Evolutionary conservation across 306 rosid species (phyloP), one percentile per base, ranked within the genome.

Genomic region (Ormosia semicastrata): DNA sequence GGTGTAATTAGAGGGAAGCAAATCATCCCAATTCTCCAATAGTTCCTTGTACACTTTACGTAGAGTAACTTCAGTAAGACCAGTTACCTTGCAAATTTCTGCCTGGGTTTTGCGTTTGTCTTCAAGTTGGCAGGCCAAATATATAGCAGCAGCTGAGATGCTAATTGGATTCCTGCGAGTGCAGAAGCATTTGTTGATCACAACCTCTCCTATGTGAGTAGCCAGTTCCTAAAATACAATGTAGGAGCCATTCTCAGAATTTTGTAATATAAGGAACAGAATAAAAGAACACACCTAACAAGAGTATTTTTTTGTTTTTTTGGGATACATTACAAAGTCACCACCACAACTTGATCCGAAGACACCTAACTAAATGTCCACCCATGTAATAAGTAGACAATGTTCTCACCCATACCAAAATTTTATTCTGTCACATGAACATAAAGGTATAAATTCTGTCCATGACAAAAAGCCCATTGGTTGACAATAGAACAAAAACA

Each of bases 111-210:
- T 95, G 82, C 98, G 95, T 75, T 95, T 95, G 91, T 95, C 99
- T 90, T 95, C 99, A 50, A 95, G 94, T 86, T 95, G 99, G 91
- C 99, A 95, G 60, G 99, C 99, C 82, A 95, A 79, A 82, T 95
- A 95, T 83, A 95, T 95, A 13, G 99, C 98, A 34, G 97, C 98
- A 1, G 97, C 99, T 5, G 97, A 95, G 76, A 95, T 95, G 89
- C 99, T 95, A 66, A 95, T 95, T 39, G 99, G 99, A 78, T 89
- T 95, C 71, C 97, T 87, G 71, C 98, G 92, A 53, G 98, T 95
- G 91, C 99, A 95, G 90, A 95, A 95, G 91, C 99, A 95, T 88
- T 95, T 93, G 88, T 95, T 95, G 88, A 95, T 93, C 81, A 95
- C 99, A 7, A 93, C 98, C 85, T 95, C 98, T 63, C 98, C 98